These are phyloP conservation scores for Vicia villosa DNA, from an alignment of 306 rosid species.

Conservation along the genomic window DNA sequence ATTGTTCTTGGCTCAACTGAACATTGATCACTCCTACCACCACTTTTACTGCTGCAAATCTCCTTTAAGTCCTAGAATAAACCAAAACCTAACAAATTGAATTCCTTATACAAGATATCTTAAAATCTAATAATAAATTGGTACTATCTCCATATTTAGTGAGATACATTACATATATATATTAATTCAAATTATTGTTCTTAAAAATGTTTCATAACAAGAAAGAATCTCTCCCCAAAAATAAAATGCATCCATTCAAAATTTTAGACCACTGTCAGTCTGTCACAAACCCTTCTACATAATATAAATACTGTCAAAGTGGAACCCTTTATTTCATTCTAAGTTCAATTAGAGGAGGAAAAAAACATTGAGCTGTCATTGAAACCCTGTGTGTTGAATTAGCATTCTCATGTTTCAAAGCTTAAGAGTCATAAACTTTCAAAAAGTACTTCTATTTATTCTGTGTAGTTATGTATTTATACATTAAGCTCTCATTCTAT, in stretches of 20 bases:
- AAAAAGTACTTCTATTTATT: too few relatives aligned
- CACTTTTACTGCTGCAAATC: neutral
- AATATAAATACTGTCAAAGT: too few relatives aligned
- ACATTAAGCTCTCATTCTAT: too few relatives aligned
- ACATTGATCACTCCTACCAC: neutral
- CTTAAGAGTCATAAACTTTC: too few relatives aligned
- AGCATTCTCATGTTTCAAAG: too few relatives aligned
- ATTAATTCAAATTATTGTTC: neutral
- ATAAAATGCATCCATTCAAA: neutral
- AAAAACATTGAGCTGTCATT: too few relatives aligned
- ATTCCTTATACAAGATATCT: neutral
- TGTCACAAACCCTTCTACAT: neutral
- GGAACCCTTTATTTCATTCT: neutral
- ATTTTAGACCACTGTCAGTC: too few relatives aligned
- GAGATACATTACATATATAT: neutral
- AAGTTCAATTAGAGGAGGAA: too few relatives aligned
- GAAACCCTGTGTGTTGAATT: too few relatives aligned
- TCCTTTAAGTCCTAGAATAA: neutral
- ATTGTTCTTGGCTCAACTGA: neutral
- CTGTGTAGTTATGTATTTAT: too few relatives aligned
- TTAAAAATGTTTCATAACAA: neutral
- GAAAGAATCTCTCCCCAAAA: neutral
- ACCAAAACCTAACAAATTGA: neutral
- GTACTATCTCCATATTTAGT: neutral
- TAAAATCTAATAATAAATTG: too few relatives aligned